phyloP scores from a whole-genome alignment of 257 asterid species.

The Ballota nigra region DNA sequence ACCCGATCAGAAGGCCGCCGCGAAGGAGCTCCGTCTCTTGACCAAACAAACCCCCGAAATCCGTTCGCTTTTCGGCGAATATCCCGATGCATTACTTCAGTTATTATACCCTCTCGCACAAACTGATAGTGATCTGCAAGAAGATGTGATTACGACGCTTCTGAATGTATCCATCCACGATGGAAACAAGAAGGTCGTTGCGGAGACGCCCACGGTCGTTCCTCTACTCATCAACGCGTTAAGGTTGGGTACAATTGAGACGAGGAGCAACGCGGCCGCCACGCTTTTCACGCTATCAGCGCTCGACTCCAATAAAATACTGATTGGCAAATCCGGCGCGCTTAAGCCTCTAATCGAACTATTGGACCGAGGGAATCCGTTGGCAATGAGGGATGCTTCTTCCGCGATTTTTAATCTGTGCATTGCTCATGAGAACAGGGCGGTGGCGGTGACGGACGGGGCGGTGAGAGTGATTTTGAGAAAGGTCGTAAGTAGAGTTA shows the following conservation, averaged over 20 bases:
- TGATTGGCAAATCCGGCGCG: slow-evolving; percentile 75
- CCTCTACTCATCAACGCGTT: slow-evolving; percentile 68
- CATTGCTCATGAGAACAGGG: slow-evolving; percentile 64
- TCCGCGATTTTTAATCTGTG: slow-evolving; percentile 82
- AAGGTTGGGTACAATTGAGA: slow-evolving; percentile 60
- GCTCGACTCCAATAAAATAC: slow-evolving; percentile 69
- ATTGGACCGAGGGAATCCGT: slow-evolving; percentile 61
- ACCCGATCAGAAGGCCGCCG: slow-evolving; percentile 68
- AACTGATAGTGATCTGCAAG: slow-evolving; percentile 51
- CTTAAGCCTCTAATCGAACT: slow-evolving; percentile 64
- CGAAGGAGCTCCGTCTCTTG: slow-evolving; percentile 59
- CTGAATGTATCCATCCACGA: slow-evolving; percentile 84
- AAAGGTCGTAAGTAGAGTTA: slow-evolving; percentile 45
- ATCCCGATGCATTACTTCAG: slow-evolving; percentile 50
- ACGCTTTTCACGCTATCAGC: slow-evolving; percentile 85
- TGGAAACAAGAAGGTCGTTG: slow-evolving; percentile 75
- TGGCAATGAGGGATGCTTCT: slow-evolving; percentile 70
- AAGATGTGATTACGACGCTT: slow-evolving; percentile 78
- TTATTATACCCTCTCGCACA: slow-evolving; percentile 58
- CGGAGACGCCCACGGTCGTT: slow-evolving; percentile 63
- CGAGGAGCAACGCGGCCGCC: slow-evolving; percentile 86
- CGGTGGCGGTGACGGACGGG: slow-evolving; percentile 71
- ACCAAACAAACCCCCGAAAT: slow-evolving; percentile 70
- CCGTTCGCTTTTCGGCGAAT: slow-evolving; percentile 78
- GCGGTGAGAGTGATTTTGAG: slow-evolving; percentile 59